phyloP scores from a whole-genome alignment of 441 rosid species.

The Dalechampia spathulata region DNA sequence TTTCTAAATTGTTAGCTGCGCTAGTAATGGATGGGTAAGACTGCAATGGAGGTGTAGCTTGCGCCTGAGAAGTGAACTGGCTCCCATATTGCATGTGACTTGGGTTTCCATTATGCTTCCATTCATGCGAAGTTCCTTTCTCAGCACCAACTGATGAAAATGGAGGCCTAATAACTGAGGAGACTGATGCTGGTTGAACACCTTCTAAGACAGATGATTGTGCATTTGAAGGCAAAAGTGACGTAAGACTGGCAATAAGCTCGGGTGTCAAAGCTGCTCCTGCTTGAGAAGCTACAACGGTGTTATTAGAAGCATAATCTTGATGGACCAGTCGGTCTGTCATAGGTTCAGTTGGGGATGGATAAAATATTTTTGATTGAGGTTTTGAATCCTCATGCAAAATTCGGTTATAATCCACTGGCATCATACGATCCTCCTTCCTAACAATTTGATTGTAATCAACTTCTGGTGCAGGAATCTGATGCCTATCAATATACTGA shows the following conservation, averaged over 20 bases:
- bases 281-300: constrained; percentile 34
- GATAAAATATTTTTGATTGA: constrained; percentile 32
- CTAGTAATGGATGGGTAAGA: constrained; percentile 37
- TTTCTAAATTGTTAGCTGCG: constrained; percentile 36
- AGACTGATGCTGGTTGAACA: constrained; percentile 42
- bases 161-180: constrained; percentile 25
- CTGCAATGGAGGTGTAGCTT: constrained; percentile 34
- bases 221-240: constrained; percentile 55
- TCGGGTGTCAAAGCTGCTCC: constrained; percentile 77
- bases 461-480: constrained; percentile 30
- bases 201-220: constrained; percentile 37
- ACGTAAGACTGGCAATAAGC: constrained; percentile 68
- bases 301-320: constrained; percentile 26
- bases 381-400: constrained; percentile 46
- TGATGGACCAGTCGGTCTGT: constrained; percentile 33
- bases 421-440: constrained; percentile 36
- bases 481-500: constrained; percentile 34
- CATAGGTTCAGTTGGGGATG: constrained; percentile 27
- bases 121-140: too few species aligned
- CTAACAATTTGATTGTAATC: constrained; percentile 31
- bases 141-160: constrained; percentile 29
- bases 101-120: too few species aligned
- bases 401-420: constrained; percentile 38
- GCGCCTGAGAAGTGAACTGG: constrained; percentile 42
- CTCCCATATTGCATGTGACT: too few species aligned